Conservation (phyloP, 2,329 filamentous ascomycete species). For the Penicillium paneum region DNA sequence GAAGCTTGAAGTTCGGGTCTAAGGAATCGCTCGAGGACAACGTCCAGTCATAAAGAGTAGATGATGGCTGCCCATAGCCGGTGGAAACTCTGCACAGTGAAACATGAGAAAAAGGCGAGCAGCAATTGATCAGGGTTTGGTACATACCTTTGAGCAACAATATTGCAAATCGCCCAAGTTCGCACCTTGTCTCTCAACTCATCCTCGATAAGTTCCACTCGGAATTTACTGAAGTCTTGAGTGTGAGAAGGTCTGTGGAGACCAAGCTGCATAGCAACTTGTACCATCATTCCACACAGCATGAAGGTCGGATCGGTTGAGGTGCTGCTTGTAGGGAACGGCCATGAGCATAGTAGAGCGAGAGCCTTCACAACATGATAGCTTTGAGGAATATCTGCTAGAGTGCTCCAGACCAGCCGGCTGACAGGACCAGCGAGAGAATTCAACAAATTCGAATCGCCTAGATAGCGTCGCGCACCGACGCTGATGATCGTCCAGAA, state of each 20-base stretch:
- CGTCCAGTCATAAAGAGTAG: constrained; percentile 60
- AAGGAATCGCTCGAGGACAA: constrained; percentile 45
- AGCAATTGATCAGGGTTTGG: neutral
- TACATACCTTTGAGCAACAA: constrained; percentile 61
- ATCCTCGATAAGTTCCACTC: constrained; percentile 56
- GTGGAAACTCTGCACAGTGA: constrained; percentile 55
- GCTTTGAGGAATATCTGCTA: constrained; percentile 59
- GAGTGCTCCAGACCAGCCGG: constrained; percentile 59
- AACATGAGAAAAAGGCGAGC: constrained; percentile 1
- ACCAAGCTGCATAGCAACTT: constrained; percentile 65
- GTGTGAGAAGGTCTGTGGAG: constrained; percentile 63
- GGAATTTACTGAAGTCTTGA: constrained; percentile 54
- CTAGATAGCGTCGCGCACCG: constrained; percentile 58
- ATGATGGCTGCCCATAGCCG: constrained; percentile 65
- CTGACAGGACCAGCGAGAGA: constrained; percentile 53
- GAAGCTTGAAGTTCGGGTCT: constrained; percentile 49
- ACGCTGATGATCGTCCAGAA: constrained; percentile 66
- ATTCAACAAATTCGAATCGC: constrained; percentile 54
- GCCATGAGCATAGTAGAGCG: constrained; percentile 63
- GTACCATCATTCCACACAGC: constrained; percentile 64
- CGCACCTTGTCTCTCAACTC: constrained; percentile 62
- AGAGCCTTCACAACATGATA: constrained; percentile 64
- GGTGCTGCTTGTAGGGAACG: constrained; percentile 61
- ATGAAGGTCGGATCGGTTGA: constrained; percentile 65
- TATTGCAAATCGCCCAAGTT: constrained; percentile 67